Conservation (phyloP, 805 yeast species). For the Saccharomycopsis babjevae region DNA sequence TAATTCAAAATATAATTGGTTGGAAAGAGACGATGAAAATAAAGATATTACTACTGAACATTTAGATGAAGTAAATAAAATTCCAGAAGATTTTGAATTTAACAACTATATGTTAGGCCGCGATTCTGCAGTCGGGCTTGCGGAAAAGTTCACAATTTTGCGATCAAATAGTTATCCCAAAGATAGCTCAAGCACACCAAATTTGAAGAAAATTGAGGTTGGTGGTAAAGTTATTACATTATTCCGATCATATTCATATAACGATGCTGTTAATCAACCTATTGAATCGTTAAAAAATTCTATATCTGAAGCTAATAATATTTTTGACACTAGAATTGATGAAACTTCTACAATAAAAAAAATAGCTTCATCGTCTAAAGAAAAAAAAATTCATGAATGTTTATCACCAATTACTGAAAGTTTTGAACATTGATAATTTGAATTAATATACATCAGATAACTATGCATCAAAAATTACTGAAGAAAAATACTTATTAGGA, state of each 20-base stretch:
- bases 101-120: conserved; percentile 3
- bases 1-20: background rate
- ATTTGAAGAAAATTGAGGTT: conserved; percentile 1
- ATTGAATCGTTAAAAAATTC: background rate
- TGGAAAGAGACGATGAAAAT: background rate
- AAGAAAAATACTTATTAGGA: background rate
- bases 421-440: background rate
- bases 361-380: background rate
- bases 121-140: background rate
- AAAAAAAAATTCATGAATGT: background rate
- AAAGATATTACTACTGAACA: conserved; percentile 19
- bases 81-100: conserved; percentile 30
- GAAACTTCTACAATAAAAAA: background rate
- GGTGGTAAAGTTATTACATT: conserved; percentile 11
- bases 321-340: background rate
- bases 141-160: conserved; percentile 2
- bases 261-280: background rate
- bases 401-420: conserved; percentile 15
- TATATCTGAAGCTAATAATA: background rate
- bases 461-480: background rate
- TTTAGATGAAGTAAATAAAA: conserved; percentile 28
- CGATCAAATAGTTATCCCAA: conserved; percentile 18
- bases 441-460: background rate
- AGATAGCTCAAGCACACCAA: conserved; percentile 1
- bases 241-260: background rate